Conservation (phyloP, 1,284 basidiomycete genomes). For the Ceratobasidium sp. region DNA sequence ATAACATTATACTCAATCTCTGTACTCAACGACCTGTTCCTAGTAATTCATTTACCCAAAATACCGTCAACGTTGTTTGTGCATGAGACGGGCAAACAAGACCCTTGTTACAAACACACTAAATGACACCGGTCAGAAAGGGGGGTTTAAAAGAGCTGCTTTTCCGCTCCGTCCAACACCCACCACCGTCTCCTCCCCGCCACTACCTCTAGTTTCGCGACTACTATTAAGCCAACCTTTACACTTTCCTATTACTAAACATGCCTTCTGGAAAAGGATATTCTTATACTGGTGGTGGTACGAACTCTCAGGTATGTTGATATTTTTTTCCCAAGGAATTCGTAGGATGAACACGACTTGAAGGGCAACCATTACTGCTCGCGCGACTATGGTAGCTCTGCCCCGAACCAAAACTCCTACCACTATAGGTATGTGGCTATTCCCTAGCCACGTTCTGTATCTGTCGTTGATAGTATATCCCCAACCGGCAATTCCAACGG, state of each 20-base stretch:
- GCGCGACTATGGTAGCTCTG: constrained; percentile 46
- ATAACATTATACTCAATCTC: background rate
- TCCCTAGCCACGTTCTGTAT: background rate
- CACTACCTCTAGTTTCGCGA: background rate
- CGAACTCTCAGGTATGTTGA: constrained; percentile 30
- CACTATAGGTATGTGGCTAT: constrained; percentile 35
- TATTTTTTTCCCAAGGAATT: background rate
- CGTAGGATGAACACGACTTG: background rate
- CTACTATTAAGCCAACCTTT: background rate
- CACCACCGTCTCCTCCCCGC: too few relatives aligned
- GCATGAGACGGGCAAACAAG: too few relatives aligned
- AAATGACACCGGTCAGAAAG: too few relatives aligned
- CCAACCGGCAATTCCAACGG: constrained; percentile 43
- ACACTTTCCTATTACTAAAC: background rate
- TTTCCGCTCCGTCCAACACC: too few relatives aligned
- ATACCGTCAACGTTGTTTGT: too few relatives aligned
- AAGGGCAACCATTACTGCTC: constrained; percentile 48
- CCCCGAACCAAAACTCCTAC: constrained; percentile 46
- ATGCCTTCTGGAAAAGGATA: constrained; percentile 37
- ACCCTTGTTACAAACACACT: too few relatives aligned
- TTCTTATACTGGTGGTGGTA: constrained; percentile 21
- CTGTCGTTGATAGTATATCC: background rate
- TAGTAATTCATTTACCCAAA: too few relatives aligned
- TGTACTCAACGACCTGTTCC: too few relatives aligned
- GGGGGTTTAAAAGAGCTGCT: too few relatives aligned